These are phyloP conservation scores for Ophiocordyceps australis DNA, from an alignment of 2,329 filamentous ascomycete genomes.

Conservation along the genomic window DNA sequence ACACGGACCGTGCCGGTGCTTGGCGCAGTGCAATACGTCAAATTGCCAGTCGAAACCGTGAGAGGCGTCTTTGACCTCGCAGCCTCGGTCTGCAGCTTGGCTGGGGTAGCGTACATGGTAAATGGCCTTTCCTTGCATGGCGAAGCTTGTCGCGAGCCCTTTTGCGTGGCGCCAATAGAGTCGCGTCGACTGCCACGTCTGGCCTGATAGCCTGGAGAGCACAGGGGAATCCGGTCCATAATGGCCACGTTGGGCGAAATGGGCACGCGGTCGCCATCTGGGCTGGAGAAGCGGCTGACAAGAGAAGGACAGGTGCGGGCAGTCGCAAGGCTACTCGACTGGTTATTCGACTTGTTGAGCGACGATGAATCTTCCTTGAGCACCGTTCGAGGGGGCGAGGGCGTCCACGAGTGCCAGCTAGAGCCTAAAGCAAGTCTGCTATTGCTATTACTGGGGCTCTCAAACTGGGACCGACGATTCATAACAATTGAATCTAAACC, in stretches of 20 bases:
- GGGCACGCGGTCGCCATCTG: too few species aligned
- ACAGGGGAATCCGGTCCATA: too few species aligned
- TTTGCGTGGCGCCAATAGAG: too few species aligned
- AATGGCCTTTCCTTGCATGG: too few species aligned
- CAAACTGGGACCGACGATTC: background rate
- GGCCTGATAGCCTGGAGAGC: too few species aligned
- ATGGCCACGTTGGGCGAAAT: too few species aligned
- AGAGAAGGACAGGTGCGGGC: conserved; percentile 1
- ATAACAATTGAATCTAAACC: too few species aligned
- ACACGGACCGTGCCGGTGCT: background rate
- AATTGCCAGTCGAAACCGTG: too few species aligned
- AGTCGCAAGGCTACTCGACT: background rate
- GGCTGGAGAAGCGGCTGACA: background rate
- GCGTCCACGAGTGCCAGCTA: background rate
- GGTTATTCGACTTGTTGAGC: background rate
- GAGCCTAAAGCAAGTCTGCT: background rate
- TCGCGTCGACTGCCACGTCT: too few species aligned
- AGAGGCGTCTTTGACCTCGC: background rate
- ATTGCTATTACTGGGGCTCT: background rate
- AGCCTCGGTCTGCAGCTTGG: too few species aligned
- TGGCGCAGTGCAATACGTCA: background rate
- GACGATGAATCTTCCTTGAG: background rate
- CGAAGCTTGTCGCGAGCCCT: too few species aligned
- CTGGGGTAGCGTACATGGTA: too few species aligned
- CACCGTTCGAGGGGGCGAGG: background rate